Conservation (phyloP, 805 yeast genomes). For the Candida easanensis region DNA sequence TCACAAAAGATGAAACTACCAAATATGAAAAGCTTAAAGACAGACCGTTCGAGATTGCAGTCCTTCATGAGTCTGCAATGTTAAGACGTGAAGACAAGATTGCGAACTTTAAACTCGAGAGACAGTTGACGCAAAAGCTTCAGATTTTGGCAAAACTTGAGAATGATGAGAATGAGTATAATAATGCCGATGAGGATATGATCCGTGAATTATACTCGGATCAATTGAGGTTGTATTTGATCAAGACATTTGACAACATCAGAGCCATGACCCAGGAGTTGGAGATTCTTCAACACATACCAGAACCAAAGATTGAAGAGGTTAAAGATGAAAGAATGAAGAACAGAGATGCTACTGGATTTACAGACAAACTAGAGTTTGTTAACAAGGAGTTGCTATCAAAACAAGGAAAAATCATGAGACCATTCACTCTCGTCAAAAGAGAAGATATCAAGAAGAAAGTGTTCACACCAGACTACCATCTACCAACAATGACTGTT, state of each 20-base stretch:
- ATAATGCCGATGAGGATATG: constrained; percentile 59
- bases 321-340: constrained; percentile 19
- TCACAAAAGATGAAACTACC: constrained; percentile 35
- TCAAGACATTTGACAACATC: constrained; percentile 52
- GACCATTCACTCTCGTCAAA: constrained; percentile 78
- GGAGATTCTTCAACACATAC: constrained; percentile 53
- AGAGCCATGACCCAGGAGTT: constrained; percentile 65
- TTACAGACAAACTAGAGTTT: constrained; percentile 62
- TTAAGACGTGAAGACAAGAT: constrained; percentile 68
- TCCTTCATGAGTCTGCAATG: constrained; percentile 35
- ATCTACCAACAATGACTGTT: constrained; percentile 88
- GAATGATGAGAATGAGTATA: constrained; percentile 30
- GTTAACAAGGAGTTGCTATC: constrained; percentile 53
- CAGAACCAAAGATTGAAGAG: constrained; percentile 29
- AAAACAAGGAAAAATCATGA: constrained; percentile 71
- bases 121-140: constrained; percentile 46
- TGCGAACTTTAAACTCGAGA: constrained; percentile 59
- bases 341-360: constrained; percentile 40
- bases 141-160: constrained; percentile 36
- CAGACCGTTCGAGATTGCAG: constrained; percentile 33
- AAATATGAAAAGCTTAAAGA: constrained; percentile 35
- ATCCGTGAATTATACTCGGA: constrained; percentile 54
- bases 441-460: constrained; percentile 55
- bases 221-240: constrained; percentile 49
- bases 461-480: constrained; percentile 91